Conservation (phyloP, 345 rosid genomes). For the Euphorbia pulcherrima region DNA sequence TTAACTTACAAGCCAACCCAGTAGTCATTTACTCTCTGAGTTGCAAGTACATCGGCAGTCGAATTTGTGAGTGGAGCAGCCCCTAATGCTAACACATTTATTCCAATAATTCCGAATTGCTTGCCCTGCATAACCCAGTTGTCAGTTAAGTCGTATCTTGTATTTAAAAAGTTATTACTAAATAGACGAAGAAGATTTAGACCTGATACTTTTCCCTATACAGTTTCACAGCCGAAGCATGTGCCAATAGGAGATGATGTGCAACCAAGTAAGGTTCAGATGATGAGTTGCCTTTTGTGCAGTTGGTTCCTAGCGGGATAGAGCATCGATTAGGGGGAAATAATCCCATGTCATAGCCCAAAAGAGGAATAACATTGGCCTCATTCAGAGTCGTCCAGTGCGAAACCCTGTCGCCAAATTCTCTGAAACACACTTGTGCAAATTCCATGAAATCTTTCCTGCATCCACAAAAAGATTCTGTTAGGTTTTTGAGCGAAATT, state of each 20-base stretch:
- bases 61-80: constrained; percentile 30
- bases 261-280: constrained; percentile 61
- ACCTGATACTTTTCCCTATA: constrained; percentile 65
- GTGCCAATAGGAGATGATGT: constrained; percentile 63
- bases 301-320: constrained; percentile 25
- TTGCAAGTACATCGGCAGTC: constrained; percentile 32
- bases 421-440: constrained; percentile 70
- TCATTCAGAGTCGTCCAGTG: constrained; percentile 73
- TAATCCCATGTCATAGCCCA: constrained; percentile 28
- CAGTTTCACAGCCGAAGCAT: constrained; percentile 56
- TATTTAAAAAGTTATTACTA: too few relatives aligned
- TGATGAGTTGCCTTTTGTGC: constrained; percentile 52
- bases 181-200: neutral
- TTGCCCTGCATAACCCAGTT: constrained; percentile 22
- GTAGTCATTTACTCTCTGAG: constrained; percentile 38
- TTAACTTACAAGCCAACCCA: constrained; percentile 36
- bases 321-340: constrained; percentile 46
- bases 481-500: too few relatives aligned
- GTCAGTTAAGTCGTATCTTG: neutral
- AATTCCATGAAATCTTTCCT: constrained; percentile 69
- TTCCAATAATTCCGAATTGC: constrained; percentile 38
- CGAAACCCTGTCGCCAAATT: constrained; percentile 61
- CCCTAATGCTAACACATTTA: constrained; percentile 21
- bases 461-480: constrained; percentile 22
- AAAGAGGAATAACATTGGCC: constrained; percentile 40